Base-by-base conservation (phyloP, 257 asterid genomes). In the Solanum virginianum region DNA sequence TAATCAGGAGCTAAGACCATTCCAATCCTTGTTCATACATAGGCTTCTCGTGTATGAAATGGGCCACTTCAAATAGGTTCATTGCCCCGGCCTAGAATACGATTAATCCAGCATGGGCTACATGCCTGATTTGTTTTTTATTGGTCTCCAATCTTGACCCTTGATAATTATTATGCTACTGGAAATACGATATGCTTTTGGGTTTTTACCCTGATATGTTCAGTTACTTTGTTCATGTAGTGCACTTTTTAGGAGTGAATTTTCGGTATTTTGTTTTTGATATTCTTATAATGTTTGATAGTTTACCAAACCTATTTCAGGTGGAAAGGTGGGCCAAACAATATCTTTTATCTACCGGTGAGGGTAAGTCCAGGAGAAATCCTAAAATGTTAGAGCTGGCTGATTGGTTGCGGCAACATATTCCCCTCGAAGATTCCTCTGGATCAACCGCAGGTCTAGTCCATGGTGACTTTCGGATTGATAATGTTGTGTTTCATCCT, bases 291-390 rank as follows among this genome's bases (percentile, higher is more conserved):
- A 53, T 69, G 75, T 63, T 80, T 80, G 87, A 88, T 80, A 36
- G 11, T 16, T 41, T 85, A 22, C 54, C 36, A 80, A 55, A 63
- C 89, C 80, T 85, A 88, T 18, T 80, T 77, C 86, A 97, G 99
- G 96, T 97, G 53, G 99, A 95, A 90, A 95, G 98, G 88, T 97
- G 98, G 98, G 94, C 95, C 88, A 92, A 91, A 87, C 99, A 97
- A 86, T 97, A 97, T 91, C 84, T 97, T 60, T 90, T 87, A 81
- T 94, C 98, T 62, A 95, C 99, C 1, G 95, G 98, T n/a, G 93
- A 88, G 89, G 97, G 98, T 43, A 93, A 94, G 90, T 95, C 98
- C 43, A 84, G 84, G 85, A 92, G 98, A 89, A 97, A 95, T 71
- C 97, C 97, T 10, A 92, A 92, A 89, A 95, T 95, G 98, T 87